A percentile compares a stretch with the other conserved stretches of the same genome.
Evolutionary conservation across 129 eudicot species (phyloP).

Genomic region (Flaveria ramosissima): DNA sequence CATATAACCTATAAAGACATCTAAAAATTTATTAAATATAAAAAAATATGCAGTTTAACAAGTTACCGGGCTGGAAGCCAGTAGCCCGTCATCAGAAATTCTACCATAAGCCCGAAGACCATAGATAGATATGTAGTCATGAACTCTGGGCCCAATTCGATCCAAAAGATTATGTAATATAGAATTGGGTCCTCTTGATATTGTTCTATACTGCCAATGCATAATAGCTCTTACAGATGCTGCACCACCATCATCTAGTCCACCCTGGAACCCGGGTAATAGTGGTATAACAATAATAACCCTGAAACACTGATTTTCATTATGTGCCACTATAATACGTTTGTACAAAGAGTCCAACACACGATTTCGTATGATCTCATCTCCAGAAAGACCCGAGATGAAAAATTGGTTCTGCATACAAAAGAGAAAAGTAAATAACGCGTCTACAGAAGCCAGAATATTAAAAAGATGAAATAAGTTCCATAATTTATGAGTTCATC

Average conservation of each 20-base stretch:
- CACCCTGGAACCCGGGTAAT: conserved; percentile 99
- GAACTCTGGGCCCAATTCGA: conserved; percentile 73
- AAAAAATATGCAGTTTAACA: not conserved
- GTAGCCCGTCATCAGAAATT: conserved; percentile 80
- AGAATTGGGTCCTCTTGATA: conserved; percentile 80
- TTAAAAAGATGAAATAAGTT: not conserved
- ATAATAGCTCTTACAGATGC: conserved; percentile 98
- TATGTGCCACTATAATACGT: conserved; percentile 77
- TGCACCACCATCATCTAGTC: conserved; percentile 95
- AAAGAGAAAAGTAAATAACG: conserved; percentile 24
- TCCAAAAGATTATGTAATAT: conserved; percentile 77
- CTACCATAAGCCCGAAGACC: conserved; percentile 91
- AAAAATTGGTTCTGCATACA: conserved; percentile 88
- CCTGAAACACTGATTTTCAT: conserved; percentile 85
- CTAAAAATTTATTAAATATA: not conserved
- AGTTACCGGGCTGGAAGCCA: conserved; percentile 88
- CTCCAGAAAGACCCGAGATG: conserved; percentile 95
- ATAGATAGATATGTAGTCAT: conserved; percentile 93
- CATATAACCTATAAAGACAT: not conserved
- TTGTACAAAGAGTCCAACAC: conserved; percentile 73
- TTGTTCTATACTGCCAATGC: conserved; percentile 99
- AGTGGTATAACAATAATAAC: conserved; percentile 87
- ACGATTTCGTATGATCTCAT: conserved; percentile 80
- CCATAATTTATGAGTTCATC: conserved; percentile 13
- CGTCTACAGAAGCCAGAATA: not conserved